Evolutionary conservation across 1,139 yeast genomes (phyloP), one percentile per base, ranked within the genome.

Genomic region (Yamadazyma atlantica): DNA sequence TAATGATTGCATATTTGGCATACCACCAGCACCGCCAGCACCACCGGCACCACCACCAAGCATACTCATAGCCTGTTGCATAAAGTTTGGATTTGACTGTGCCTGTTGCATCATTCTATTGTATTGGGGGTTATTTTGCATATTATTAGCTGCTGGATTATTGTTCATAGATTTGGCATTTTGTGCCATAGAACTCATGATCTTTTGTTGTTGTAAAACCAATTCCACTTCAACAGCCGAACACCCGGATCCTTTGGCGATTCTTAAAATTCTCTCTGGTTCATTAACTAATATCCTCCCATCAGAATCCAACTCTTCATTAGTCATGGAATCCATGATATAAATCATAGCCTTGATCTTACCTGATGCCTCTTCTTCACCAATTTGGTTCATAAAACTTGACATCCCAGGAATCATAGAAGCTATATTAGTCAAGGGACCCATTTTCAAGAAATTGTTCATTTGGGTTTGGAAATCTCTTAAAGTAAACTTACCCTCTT

Each of bases 181-280:
- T 50, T 77, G 76, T 3, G 97, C 97, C 94, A 92, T 88, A 36
- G 83, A 74, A 2, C 96, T 90, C 96, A 92, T 89, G 85, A 89
- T 85, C 60, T 86, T 79, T 59, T 88, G 96, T 64, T 92, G 98
- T 65, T 83, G 79, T 45, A 92, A 70, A 23, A 90, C 88, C 77
- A 89, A 89, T 59, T 92, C 97, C 17, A 92, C 96, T 50, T 92
- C 98, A 4, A 89, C 80, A 0, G 86, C 96, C 3, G 92, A 71
- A 29, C 97, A 88, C 12, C 98, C 98, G 5, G 96, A 83, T n/a
- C 98, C 98, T 46, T 87, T 75, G 0, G 98, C 97, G 6, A 92
- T 94, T 52, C 98, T 75, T 15, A 90, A 78, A 39, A 92, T 80
- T 58, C 98, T 78, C 36, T 82, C 75, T 4, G 97, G 98, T 58